Evolutionary conservation across 495 filamentous ascomycete species (phyloP).

Genomic region (Terfezia boudieri): DNA sequence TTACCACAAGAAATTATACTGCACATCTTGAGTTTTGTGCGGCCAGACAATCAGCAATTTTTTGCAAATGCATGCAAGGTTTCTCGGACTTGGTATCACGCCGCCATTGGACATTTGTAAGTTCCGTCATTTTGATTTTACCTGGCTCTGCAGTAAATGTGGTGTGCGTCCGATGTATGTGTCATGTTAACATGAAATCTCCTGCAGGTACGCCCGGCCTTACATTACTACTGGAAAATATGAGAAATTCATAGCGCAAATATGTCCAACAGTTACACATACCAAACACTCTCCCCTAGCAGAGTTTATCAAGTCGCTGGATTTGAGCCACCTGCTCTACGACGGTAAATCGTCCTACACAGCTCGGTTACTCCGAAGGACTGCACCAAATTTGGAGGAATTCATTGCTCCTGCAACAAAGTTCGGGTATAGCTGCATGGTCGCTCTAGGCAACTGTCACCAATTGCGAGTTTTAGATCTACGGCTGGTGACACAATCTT

Average conservation of each 20-base stretch:
- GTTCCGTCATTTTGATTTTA: neutral
- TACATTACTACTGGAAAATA: conserved; percentile 26
- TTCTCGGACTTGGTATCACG: conserved; percentile 41
- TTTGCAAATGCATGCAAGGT: conserved; percentile 26
- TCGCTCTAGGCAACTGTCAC: conserved; percentile 38
- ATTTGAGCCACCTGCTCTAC: conserved; percentile 39
- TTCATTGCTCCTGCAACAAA: conserved; percentile 44
- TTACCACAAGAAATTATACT: conserved; percentile 14
- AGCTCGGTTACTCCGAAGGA: conserved; percentile 37
- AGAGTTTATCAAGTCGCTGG: conserved; percentile 31
- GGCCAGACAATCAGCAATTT: conserved; percentile 6
- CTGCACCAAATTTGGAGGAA: conserved; percentile 33
- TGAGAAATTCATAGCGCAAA: conserved; percentile 32
- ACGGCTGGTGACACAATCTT: conserved; percentile 31
- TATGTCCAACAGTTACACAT: conserved; percentile 39
- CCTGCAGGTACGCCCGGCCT: conserved; percentile 12
- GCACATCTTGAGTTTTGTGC: conserved; percentile 10
- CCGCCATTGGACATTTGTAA: conserved; percentile 32
- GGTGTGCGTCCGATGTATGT: neutral
- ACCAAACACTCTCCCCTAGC: conserved; percentile 33
- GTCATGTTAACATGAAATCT: conserved; percentile 1
- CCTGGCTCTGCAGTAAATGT: neutral
- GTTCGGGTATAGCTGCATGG: conserved; percentile 42
- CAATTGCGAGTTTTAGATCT: conserved; percentile 35
- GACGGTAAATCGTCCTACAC: conserved; percentile 42